phyloP scores from a whole-genome alignment of 495 filamentous ascomycete species.

The Jackrogersella minutella region DNA sequence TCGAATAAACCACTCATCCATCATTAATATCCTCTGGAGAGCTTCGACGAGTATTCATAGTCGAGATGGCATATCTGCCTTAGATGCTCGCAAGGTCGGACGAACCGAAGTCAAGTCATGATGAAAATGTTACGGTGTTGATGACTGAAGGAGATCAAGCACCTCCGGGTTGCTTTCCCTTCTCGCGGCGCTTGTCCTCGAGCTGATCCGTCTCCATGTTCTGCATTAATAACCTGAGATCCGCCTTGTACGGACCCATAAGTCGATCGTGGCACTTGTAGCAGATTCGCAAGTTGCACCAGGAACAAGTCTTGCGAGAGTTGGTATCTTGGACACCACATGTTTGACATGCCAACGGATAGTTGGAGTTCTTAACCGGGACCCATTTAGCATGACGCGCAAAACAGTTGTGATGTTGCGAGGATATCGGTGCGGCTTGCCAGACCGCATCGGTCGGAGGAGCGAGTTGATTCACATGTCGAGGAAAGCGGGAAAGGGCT shows the following conservation, averaged over 20 bases:
- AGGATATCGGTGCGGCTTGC: constrained; percentile 27
- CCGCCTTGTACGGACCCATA: constrained; percentile 27
- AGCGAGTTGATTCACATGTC: not conserved
- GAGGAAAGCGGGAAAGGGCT: constrained; percentile 38
- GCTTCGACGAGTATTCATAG: not conserved
- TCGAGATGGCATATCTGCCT: not conserved
- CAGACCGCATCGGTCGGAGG: constrained; percentile 31
- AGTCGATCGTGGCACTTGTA: constrained; percentile 34
- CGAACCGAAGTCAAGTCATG: not conserved
- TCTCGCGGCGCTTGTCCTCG: constrained; percentile 17
- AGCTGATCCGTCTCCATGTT: constrained; percentile 25
- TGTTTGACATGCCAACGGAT: constrained; percentile 42
- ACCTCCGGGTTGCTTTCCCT: constrained; percentile 23
- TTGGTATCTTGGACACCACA: constrained; percentile 35
- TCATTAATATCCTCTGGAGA: not conserved
- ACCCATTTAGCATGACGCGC: constrained; percentile 29
- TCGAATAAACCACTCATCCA: not conserved
- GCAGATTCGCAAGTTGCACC: constrained; percentile 43
- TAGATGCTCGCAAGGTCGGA: not conserved
- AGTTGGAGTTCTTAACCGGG: constrained; percentile 36
- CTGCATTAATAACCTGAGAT: constrained; percentile 33
- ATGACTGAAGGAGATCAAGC: not conserved
- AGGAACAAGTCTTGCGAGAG: constrained; percentile 35
- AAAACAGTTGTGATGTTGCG: constrained; percentile 36
- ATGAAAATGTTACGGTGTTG: not conserved